Evolutionary conservation across 1,139 yeast species (phyloP).

Genomic region (Saccharomyces hybrid): DNA sequence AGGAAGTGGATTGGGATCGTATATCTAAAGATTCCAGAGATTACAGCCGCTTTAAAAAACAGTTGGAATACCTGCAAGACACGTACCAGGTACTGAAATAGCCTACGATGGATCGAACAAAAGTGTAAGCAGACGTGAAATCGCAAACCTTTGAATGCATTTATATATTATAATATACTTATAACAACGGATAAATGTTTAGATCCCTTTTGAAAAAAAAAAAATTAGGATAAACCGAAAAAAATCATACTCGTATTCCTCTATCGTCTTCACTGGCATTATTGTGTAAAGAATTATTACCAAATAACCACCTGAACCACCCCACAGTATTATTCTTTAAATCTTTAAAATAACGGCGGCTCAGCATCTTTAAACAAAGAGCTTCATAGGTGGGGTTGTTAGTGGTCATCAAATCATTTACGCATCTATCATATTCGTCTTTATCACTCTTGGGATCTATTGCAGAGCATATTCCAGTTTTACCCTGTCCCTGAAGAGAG

Average conservation of each 20-base stretch:
- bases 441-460: slow-evolving; percentile 14
- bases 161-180: not conserved
- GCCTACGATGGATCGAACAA: not conserved
- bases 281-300: not conserved
- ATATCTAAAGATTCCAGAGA: slow-evolving; percentile 14
- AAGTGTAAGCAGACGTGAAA: not conserved
- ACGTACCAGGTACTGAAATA: slow-evolving; percentile 9
- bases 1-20: slow-evolving; percentile 19
- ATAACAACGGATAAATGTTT: not conserved
- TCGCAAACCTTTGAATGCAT: not conserved
- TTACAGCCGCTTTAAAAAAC: slow-evolving; percentile 9
- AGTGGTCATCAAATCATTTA: slow-evolving; percentile 10
- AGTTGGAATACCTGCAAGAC: slow-evolving; percentile 11
- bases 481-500: slow-evolving; percentile 15
- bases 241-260: not conserved
- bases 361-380: slow-evolving; percentile 13
- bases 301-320: slow-evolving; percentile 20
- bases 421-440: slow-evolving; percentile 16
- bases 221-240: not conserved
- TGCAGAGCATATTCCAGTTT: slow-evolving; percentile 11
- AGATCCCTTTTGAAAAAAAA: not conserved
- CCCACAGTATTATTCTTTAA: slow-evolving; percentile 11
- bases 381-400: slow-evolving; percentile 17
- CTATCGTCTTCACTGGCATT: not conserved
- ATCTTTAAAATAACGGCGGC: slow-evolving; percentile 10